A percentile compares a stretch with the other conserved stretches of the same genome.
Conservation (phyloP, 257 asterid species). For the Nicotiana tomentosiformis region DNA sequence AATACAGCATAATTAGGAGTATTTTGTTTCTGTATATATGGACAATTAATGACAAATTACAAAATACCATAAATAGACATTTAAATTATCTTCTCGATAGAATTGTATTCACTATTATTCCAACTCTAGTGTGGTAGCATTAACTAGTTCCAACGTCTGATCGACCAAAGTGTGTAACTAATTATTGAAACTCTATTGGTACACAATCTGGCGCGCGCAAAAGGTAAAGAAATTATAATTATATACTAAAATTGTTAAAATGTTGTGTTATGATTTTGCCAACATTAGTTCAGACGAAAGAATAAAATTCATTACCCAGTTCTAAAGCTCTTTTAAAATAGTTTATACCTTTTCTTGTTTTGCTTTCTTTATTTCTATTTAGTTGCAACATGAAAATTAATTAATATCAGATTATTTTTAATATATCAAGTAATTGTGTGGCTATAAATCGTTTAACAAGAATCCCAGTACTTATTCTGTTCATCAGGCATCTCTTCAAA, state of each 20-base stretch:
- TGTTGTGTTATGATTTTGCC: neutral
- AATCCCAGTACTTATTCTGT: too few species aligned
- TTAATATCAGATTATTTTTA: neutral
- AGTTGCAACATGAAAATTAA: neutral
- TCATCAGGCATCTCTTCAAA: too few species aligned
- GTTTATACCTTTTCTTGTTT: neutral
- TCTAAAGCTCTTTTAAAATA: neutral
- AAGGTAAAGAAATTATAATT: neutral
- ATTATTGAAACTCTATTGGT: neutral
- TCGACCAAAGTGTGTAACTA: neutral
- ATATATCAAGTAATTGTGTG: neutral
- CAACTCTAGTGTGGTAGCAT: neutral
- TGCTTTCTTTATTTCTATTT: neutral
- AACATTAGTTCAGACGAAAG: neutral
- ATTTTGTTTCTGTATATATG: neutral
- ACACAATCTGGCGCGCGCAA: neutral
- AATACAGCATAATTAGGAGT: neutral
- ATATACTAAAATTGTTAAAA: neutral
- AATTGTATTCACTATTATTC: neutral
- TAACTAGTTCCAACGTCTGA: neutral
- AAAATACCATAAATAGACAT: neutral
- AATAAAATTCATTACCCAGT: neutral
- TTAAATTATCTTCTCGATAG: neutral
- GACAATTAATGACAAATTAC: neutral
- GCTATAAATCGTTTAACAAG: too few species aligned